A percentile compares a stretch with the other conserved stretches of the same genome.
Conservation (phyloP, 768 basidiomycete genomes). For the Dentipellis fragilis region DNA sequence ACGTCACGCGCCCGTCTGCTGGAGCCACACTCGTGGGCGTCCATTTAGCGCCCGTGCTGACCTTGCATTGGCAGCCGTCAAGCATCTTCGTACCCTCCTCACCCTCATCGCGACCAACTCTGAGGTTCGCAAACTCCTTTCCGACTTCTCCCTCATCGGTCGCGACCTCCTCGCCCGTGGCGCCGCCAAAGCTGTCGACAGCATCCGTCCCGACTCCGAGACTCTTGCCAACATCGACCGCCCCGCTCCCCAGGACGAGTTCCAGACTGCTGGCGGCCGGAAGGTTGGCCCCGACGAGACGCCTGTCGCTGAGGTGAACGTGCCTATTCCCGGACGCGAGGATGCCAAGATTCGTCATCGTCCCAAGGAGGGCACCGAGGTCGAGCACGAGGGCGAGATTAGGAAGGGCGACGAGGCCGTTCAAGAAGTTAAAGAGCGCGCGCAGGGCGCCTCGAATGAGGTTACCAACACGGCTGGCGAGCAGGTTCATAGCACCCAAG, state of each 20-base stretch:
- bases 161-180: constrained; percentile 76
- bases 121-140: constrained; percentile 81
- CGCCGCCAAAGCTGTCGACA: constrained; percentile 59
- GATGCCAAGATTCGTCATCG: constrained; percentile 37
- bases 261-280: constrained; percentile 36
- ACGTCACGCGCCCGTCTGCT: background rate
- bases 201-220: constrained; percentile 57
- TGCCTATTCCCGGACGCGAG: constrained; percentile 26
- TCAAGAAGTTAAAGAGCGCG: constrained; percentile 1
- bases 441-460: constrained; percentile 9
- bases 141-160: constrained; percentile 68
- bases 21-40: background rate
- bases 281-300: constrained; percentile 35
- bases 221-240: constrained; percentile 57
- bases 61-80: constrained; percentile 41
- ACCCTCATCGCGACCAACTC: constrained; percentile 87
- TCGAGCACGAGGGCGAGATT: constrained; percentile 22
- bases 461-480: background rate
- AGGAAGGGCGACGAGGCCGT: constrained; percentile 17
- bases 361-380: constrained; percentile 32
- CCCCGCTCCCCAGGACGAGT: constrained; percentile 57
- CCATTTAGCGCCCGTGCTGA: background rate
- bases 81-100: constrained; percentile 81
- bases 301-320: constrained; percentile 35
- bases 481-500: constrained; percentile 17